Percentiles rank a stretch among this genome's conserved stretches.
These are phyloP conservation scores for Daldinia concentrica DNA, from an alignment of 495 filamentous ascomycete genomes.

Conservation along the genomic window DNA sequence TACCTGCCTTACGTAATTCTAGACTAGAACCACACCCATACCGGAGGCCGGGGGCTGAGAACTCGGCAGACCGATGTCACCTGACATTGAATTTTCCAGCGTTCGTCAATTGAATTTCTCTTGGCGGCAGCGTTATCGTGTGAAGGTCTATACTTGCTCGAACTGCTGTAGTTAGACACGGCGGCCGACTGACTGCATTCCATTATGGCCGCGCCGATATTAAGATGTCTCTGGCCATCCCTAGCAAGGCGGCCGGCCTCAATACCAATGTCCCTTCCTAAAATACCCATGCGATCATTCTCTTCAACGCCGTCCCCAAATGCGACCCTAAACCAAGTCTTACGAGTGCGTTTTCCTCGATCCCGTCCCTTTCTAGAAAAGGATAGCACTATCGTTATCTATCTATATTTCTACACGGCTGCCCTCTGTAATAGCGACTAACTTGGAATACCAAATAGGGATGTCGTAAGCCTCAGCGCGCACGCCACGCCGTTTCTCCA, in stretches of 20 bases:
- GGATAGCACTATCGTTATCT: too few species aligned
- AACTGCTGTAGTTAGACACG: slow-evolving; percentile 18
- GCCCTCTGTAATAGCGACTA: background rate
- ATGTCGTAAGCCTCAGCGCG: slow-evolving; percentile 76
- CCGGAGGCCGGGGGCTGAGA: background rate
- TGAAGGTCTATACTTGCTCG: background rate
- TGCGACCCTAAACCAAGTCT: slow-evolving; percentile 71
- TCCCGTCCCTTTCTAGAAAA: background rate
- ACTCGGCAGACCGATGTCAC: slow-evolving; percentile 38
- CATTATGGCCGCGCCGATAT: slow-evolving; percentile 44
- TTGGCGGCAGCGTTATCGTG: background rate
- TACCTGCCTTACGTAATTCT: background rate
- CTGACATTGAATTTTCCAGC: slow-evolving; percentile 35
- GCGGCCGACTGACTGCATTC: slow-evolving; percentile 1
- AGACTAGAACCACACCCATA: background rate
- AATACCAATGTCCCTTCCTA: slow-evolving; percentile 32
- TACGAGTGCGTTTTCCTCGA: slow-evolving; percentile 53
- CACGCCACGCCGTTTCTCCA: slow-evolving; percentile 85
- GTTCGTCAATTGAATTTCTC: slow-evolving; percentile 16
- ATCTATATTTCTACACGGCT: too few species aligned
- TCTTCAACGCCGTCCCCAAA: slow-evolving; percentile 59
- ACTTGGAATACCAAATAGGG: slow-evolving; percentile 57
- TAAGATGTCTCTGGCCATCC: slow-evolving; percentile 43
- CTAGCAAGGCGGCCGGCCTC: slow-evolving; percentile 31
- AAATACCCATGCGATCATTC: slow-evolving; percentile 51